Percentiles rank a stretch among this genome's conserved stretches.
These are phyloP conservation scores for Eucalyptus pauciflora DNA, from an alignment of 345 rosid genomes.

Conservation along the genomic window DNA sequence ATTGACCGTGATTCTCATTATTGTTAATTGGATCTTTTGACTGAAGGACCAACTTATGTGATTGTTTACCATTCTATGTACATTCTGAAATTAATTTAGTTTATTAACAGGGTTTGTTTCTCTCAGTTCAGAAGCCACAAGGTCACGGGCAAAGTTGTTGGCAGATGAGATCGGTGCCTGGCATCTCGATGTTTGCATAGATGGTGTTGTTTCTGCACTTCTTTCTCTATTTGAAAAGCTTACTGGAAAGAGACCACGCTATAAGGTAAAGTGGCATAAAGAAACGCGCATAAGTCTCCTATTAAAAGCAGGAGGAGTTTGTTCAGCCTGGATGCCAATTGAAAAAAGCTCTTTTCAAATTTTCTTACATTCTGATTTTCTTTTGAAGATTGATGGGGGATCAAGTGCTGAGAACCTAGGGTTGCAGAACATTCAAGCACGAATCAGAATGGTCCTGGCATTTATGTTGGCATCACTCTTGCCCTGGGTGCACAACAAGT, in stretches of 20 bases:
- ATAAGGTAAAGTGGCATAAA: slow-evolving; percentile 41
- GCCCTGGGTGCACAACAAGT: slow-evolving; percentile 93
- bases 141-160: slow-evolving; percentile 59
- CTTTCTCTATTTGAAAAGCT: slow-evolving; percentile 68
- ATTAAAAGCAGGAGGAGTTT: neutral
- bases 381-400: slow-evolving; percentile 80
- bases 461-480: slow-evolving; percentile 84
- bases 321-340: neutral
- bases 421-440: slow-evolving; percentile 87
- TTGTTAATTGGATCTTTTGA: neutral
- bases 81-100: neutral
- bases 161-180: slow-evolving; percentile 90
- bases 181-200: slow-evolving; percentile 89
- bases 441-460: slow-evolving; percentile 95
- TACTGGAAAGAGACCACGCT: slow-evolving; percentile 70
- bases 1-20: neutral
- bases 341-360: neutral
- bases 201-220: slow-evolving; percentile 70
- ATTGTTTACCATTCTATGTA: neutral
- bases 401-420: slow-evolving; percentile 82
- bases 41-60: neutral
- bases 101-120: neutral
- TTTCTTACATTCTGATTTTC: neutral
- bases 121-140: slow-evolving; percentile 70
- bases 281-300: neutral